Evolutionary conservation across 2,329 filamentous ascomycete species (phyloP).

Genomic region (Cladosporium halotolerans): DNA sequence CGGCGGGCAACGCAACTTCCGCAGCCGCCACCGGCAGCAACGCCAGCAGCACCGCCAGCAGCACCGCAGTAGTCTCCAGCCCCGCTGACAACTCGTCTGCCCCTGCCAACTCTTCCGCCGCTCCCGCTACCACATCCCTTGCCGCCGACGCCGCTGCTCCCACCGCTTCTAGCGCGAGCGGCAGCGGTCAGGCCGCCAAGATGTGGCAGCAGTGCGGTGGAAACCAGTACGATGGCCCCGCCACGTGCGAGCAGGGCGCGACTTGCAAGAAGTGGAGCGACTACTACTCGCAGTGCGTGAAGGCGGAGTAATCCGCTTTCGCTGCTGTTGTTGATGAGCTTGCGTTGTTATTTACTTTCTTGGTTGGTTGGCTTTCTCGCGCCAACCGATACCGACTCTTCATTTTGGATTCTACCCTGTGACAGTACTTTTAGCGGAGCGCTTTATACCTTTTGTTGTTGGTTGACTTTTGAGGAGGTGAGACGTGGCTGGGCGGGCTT

Average conservation of each 20-base stretch:
- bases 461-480: not conserved
- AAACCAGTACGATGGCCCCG: conserved; percentile 28
- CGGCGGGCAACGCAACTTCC: conserved; percentile 4
- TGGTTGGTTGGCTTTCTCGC: not conserved
- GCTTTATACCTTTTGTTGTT: conserved; percentile 7
- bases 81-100: conserved; percentile 17
- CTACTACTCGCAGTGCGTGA: conserved; percentile 25
- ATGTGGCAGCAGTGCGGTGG: conserved; percentile 32
- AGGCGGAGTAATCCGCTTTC: not conserved
- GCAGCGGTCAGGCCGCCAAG: conserved; percentile 15
- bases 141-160: conserved; percentile 10
- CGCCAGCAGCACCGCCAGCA: too few relatives aligned
- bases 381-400: not conserved
- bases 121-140: not conserved
- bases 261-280: conserved; percentile 30
- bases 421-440: conserved; percentile 10
- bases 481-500: not conserved
- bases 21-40: not conserved
- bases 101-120: conserved; percentile 10
- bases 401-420: conserved; percentile 6
- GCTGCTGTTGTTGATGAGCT: conserved; percentile 1
- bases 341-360: conserved; percentile 5
- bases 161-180: conserved; percentile 10
- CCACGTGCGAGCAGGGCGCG: conserved; percentile 27
- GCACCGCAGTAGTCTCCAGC: not conserved